Base-by-base conservation (phyloP, 2,329 filamentous ascomycete species). In the Plectosphaerella plurivora region DNA sequence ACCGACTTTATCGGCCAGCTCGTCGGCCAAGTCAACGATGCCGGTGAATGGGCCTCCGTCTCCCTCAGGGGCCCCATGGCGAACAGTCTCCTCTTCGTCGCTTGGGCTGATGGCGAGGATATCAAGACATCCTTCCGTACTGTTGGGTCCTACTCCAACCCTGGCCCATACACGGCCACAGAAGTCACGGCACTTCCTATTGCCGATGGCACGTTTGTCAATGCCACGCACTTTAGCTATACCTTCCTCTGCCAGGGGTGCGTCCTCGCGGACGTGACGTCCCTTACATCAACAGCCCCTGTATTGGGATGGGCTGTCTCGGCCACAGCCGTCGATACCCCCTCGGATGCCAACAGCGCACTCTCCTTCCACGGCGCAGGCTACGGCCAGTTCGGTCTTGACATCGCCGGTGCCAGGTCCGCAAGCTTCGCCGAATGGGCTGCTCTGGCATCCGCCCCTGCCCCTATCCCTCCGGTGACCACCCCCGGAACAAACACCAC, bases 1-100 rank as follows among this genome's bases (percentile, higher is more conserved):
- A 72, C 70, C 11, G 79, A 83, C 61, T 74, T 82, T 57, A 79
- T 83, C 53, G 76, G 74, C 7, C 76, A 82, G 60, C 69, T 84
- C 44, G 72, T 79, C 1, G 63, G 64, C 1, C 72, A 72, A 1
- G 57, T 68, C n/a, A 64, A 59, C 6, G 28, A 33, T 33, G 68
- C 73, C 52, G 69, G 68, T 3, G 76, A 77, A 55, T 83, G 75
- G 70, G 73, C 70, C 48, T 77, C 74, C 53, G 67, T 78, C 24
- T 73, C 71, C 22, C 63, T 79, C 35, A 69, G 71, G 10, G 73
- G 74, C 5, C 60, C 63, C 24, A 81, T 81, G 78, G 57, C 71
- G 28, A 68, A 68, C 41, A 69, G 73, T 41, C 69, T 81, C 8
- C 66, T 82, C 24, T 63, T 81, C 12, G 67, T 74, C 1, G 73